phyloP scores from a whole-genome alignment of 257 asterid genomes.

The Mitragyna speciosa region DNA sequence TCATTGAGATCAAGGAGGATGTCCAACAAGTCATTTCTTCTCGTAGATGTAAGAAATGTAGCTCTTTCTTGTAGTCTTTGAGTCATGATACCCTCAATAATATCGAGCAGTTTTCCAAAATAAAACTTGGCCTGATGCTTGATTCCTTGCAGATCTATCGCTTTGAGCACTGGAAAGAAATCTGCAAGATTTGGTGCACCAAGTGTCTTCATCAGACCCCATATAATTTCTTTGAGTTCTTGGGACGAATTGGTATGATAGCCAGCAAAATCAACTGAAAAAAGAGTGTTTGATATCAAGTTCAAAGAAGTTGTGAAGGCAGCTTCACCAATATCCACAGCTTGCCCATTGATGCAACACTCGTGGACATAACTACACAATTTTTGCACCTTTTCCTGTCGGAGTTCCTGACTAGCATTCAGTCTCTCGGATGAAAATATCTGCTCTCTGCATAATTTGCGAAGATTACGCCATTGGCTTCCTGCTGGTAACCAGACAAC shows the following conservation, averaged over 20 bases:
- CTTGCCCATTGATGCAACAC: not conserved
- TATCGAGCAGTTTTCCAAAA: constrained; percentile 6
- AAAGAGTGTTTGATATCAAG: not conserved
- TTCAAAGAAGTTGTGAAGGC: constrained; percentile 14
- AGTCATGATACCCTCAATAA: constrained; percentile 1
- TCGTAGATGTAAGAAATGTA: not conserved
- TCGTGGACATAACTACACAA: constrained; percentile 7
- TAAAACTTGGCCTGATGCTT: not conserved
- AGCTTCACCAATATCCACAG: constrained; percentile 2
- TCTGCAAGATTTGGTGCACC: constrained; percentile 12
- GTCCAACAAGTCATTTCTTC: constrained; percentile 16
- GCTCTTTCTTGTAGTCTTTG: constrained; percentile 3
- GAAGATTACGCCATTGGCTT: constrained; percentile 26
- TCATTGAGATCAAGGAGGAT: constrained; percentile 24
- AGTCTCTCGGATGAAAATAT: constrained; percentile 13
- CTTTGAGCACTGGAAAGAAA: constrained; percentile 10
- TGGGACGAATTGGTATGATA: not conserved
- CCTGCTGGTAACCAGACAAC: constrained; percentile 10
- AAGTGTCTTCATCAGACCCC: not conserved
- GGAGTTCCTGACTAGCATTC: constrained; percentile 14
- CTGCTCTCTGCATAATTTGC: constrained; percentile 29
- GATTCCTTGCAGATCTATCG: constrained; percentile 16
- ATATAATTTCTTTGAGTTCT: constrained; percentile 1
- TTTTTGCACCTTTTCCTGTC: constrained; percentile 25
- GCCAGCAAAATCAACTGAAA: constrained; percentile 8